phyloP scores from a whole-genome alignment of 2,329 filamentous ascomycete genomes.

The Arthrobotrys entomopaga region DNA sequence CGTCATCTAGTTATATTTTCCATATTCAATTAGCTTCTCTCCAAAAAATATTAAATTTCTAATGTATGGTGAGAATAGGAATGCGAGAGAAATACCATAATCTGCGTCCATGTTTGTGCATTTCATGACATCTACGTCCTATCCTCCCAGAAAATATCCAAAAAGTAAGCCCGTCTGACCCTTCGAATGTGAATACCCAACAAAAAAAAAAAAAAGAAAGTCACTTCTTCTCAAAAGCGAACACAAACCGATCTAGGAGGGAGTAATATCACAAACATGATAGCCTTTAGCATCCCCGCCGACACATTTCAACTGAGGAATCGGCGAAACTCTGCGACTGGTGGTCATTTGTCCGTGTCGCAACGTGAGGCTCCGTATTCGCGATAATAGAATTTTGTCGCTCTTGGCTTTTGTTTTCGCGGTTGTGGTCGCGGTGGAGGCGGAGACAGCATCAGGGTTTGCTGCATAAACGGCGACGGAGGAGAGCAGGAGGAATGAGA shows the following conservation, averaged over 20 bases:
- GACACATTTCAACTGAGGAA: slow-evolving; percentile 53
- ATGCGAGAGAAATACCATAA: slow-evolving; percentile 84
- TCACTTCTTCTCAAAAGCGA: background rate
- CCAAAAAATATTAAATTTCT: background rate
- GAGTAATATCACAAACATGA: slow-evolving; percentile 37
- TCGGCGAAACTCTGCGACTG: slow-evolving; percentile 47
- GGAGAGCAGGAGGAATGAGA: slow-evolving; percentile 28
- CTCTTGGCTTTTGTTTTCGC: slow-evolving; percentile 54
- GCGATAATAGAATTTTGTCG: slow-evolving; percentile 49
- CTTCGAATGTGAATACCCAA: background rate
- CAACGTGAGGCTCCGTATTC: slow-evolving; percentile 48
- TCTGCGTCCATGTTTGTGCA: slow-evolving; percentile 85
- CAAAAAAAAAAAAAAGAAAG: slow-evolving; percentile 7
- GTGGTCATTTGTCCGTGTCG: slow-evolving; percentile 52
- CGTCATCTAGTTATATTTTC: slow-evolving; percentile 29
- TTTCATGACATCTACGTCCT: slow-evolving; percentile 82
- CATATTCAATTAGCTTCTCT: slow-evolving; percentile 23
- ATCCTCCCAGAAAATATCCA: slow-evolving; percentile 63
- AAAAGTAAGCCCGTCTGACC: slow-evolving; percentile 10
- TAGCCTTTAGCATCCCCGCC: slow-evolving; percentile 47
- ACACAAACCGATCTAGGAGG: no score
- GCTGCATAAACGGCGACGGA: slow-evolving; percentile 10
- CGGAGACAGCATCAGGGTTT: slow-evolving; percentile 20
- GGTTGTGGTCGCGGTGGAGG: slow-evolving; percentile 48
- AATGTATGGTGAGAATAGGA: slow-evolving; percentile 64